phyloP scores from a whole-genome alignment of 306 rosid genomes.

The Corylus avellana region DNA sequence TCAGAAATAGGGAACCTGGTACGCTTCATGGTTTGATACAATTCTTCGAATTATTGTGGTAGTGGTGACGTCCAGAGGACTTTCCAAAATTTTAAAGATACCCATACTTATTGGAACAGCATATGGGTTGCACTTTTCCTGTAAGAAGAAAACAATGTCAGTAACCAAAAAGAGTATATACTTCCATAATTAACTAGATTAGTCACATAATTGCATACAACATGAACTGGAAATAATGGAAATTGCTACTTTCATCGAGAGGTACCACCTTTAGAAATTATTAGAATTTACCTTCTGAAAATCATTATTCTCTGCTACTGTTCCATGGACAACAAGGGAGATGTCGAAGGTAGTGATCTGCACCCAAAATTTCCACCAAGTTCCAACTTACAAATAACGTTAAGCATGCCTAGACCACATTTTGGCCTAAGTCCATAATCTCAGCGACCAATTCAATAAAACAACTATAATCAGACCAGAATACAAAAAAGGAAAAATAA shows the following conservation, averaged over 20 bases:
- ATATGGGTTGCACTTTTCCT: slow-evolving; percentile 82
- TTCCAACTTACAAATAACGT: slow-evolving; percentile 3
- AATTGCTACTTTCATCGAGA: neutral
- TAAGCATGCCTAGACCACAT: neutral
- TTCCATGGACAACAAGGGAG: slow-evolving; percentile 88
- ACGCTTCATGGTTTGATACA: slow-evolving; percentile 87
- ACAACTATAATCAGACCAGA: slow-evolving; percentile 11
- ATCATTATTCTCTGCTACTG: slow-evolving; percentile 77
- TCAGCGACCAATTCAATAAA: neutral
- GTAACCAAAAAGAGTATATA: slow-evolving; percentile 16
- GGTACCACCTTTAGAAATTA: slow-evolving; percentile 17
- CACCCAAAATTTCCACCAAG: slow-evolving; percentile 30
- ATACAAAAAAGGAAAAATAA: neutral
- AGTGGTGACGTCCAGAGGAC: slow-evolving; percentile 80
- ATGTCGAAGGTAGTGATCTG: slow-evolving; percentile 91
- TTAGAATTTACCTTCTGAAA: slow-evolving; percentile 73
- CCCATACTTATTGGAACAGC: slow-evolving; percentile 86
- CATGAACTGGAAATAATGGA: slow-evolving; percentile 4
- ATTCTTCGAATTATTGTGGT: slow-evolving; percentile 91
- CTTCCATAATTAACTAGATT: slow-evolving; percentile 3
- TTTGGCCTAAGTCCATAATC: neutral
- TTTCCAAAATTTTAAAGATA: slow-evolving; percentile 75
- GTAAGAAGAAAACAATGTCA: slow-evolving; percentile 30
- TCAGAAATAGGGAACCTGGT: slow-evolving; percentile 55
- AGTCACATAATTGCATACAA: slow-evolving; percentile 9